phyloP scores from a whole-genome alignment of 2,329 filamentous ascomycete genomes.

The Colletotrichum musicola region DNA sequence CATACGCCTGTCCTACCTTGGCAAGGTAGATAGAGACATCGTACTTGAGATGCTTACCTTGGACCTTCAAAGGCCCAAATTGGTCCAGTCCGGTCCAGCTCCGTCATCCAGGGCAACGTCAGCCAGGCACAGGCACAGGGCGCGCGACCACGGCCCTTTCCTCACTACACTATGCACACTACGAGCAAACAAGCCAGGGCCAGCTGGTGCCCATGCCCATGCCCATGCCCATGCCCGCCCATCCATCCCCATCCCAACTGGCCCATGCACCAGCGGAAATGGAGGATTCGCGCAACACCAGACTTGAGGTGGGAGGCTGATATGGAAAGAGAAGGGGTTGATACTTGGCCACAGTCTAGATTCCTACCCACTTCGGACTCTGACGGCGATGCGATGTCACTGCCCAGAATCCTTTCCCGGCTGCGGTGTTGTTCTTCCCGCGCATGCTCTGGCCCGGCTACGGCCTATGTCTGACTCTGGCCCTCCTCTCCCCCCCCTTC shows the following conservation, averaged over 20 bases:
- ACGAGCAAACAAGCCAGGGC: not conserved
- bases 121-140: not conserved
- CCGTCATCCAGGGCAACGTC: not conserved
- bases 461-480: not conserved
- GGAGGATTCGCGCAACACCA: not conserved
- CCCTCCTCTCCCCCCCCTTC: not conserved
- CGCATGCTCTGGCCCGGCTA: not conserved
- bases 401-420: not conserved
- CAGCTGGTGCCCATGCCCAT: conserved; percentile 3
- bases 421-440: not conserved
- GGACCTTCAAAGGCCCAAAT: not conserved
- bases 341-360: too few species aligned
- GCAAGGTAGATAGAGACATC: not conserved
- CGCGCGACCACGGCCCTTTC: too few species aligned
- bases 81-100: conserved; percentile 5
- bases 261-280: not conserved
- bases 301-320: too few species aligned
- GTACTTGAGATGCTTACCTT: too few species aligned
- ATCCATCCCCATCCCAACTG: too few species aligned
- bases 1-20: conserved; percentile 1
- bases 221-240: not conserved
- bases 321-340: too few species aligned
- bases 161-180: too few species aligned
- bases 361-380: too few species aligned
- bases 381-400: not conserved